Evolutionary conservation across 371 early-diverging fungal species (phyloP), one percentile per base, ranked within the genome.

Genomic region (Phascolomyces articulosus): DNA sequence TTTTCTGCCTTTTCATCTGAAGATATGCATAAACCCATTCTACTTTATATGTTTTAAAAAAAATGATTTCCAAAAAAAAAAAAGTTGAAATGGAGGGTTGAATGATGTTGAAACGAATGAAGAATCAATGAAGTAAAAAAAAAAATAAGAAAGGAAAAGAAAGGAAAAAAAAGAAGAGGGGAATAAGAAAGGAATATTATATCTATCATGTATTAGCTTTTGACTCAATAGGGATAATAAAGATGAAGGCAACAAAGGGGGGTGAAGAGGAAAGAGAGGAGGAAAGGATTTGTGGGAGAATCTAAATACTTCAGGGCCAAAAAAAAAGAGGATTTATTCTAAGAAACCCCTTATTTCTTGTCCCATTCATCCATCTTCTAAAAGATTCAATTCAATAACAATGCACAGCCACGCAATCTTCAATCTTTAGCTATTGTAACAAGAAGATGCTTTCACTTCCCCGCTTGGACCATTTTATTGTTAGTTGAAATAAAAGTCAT

Each of bases 21-120:
- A 60, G 90, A 89, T 65, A 84, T 73, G 77, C 89, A 88, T 34
- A 82, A 63, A 28, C 90, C 90, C 90, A 90, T 90, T 40, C 13
- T n/a, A n/a, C 15, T 41, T 41, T 11, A 8, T 11, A 8, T 11
- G 3, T 41, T 9, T 16, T 41, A 9, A 4, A 44, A 13, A 18
- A n/a, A 34, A 0, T 55, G 2, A 13, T 11, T 51, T 34, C 34
- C n/a, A n/a, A n/a, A n/a, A n/a, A n/a, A n/a, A n/a, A n/a, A n/a
- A n/a, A n/a, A 51, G 51, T 26, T 60, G 21, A 8, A 38, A 24
- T 44, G 47, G 18, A n/a, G n/a, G n/a, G n/a, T n/a, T n/a, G n/a
- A n/a, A n/a, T 40, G 20, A 47, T 15, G 20, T n/a, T 27, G 40
- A 29, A 53, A 18, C 28, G 16, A n/a, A 40, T 49, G 21, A 28